Evolutionary conservation across 2,329 filamentous ascomycete genomes (phyloP).

Genomic region (Rhytidhysteron rufulum): DNA sequence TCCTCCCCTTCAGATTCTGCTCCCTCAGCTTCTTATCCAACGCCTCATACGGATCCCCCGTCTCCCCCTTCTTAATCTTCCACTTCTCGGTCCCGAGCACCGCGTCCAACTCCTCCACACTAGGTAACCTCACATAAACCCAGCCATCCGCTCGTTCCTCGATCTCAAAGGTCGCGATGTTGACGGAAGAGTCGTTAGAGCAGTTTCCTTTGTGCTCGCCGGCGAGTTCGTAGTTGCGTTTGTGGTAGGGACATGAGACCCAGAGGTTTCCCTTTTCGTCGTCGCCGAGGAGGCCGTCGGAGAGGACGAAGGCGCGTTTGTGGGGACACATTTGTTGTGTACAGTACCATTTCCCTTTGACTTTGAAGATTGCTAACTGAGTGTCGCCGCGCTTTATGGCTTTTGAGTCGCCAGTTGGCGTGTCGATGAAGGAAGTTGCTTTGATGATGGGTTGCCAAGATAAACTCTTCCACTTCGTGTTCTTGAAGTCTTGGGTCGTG

Average conservation of each 20-base stretch:
- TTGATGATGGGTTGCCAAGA: slow-evolving; percentile 79
- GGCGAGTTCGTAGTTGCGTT: slow-evolving; percentile 78
- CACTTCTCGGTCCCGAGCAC: slow-evolving; percentile 75
- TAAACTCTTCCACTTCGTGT: slow-evolving; percentile 61
- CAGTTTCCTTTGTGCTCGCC: slow-evolving; percentile 65
- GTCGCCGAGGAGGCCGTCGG: slow-evolving; percentile 78
- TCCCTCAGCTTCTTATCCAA: slow-evolving; percentile 51
- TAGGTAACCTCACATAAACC: slow-evolving; percentile 77
- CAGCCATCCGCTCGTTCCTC: slow-evolving; percentile 72
- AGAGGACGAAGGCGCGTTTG: slow-evolving; percentile 84
- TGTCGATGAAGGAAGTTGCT: slow-evolving; percentile 64
- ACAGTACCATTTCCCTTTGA: slow-evolving; percentile 75
- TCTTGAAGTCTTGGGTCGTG: slow-evolving; percentile 68
- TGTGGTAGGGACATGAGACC: slow-evolving; percentile 85
- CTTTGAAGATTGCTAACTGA: slow-evolving; percentile 81
- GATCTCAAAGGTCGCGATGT: slow-evolving; percentile 76
- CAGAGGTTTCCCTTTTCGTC: slow-evolving; percentile 64
- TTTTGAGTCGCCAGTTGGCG: slow-evolving; percentile 69
- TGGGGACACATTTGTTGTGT: slow-evolving; percentile 95
- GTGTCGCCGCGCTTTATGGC: slow-evolving; percentile 84
- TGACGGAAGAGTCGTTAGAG: slow-evolving; percentile 68
- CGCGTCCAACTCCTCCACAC: slow-evolving; percentile 74
- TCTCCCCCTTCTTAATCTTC: slow-evolving; percentile 72
- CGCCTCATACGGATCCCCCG: slow-evolving; percentile 51
- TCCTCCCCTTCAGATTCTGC: slow-evolving; percentile 49